Base-by-base conservation (phyloP, 179 eudicot species). In the Corrigiola litoralis region DNA sequence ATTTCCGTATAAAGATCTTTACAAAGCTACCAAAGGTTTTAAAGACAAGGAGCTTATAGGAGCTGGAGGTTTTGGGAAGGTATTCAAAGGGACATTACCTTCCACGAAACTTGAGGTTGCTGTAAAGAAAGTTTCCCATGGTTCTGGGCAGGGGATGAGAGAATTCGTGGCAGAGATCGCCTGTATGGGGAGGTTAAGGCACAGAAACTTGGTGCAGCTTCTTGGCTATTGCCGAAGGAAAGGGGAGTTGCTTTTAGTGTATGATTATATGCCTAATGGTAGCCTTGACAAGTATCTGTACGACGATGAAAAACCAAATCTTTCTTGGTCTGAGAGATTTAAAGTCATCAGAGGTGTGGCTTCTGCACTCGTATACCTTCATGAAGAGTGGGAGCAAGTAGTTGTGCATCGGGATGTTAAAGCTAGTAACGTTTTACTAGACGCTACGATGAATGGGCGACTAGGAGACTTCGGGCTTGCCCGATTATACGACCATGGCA, bases 341-440 rank as follows among this genome's bases (percentile, higher is more conserved):
- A 68, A 54, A 25, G 54, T 79, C 65, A 48, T 79, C 20, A 61
- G 75, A 20, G 79, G 77, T 9, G 69, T 79, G 13, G 77, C 83
- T 2, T 79, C 75, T 0, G 74, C 77, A 1, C 62, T 79, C 2
- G 70, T 54, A 20, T 75, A 79, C 73, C 72, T 78, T 18, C 81
- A 74, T 20, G 75, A 78, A 57, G 81, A 70, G 41, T 78, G 81
- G 78, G 81, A 77, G 41, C 81, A 78, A 78, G 75, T 78, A 0
- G 72, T 78, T n/a, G 41, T 76, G 23, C 80, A 76, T 34, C 63
- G 78, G 5, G 78, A 74, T 32, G 57, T 74, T 10, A 74, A 74
- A 36, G 60, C 73, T 0, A 69, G 73, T 66, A 74, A 74, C 7
- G 69, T 74, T 27, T 25, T 74, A 58, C 2, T 74, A 6, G 78